Evolutionary conservation across 1,284 basidiomycete genomes (phyloP).

Genomic region (Abortiporus biennis): DNA sequence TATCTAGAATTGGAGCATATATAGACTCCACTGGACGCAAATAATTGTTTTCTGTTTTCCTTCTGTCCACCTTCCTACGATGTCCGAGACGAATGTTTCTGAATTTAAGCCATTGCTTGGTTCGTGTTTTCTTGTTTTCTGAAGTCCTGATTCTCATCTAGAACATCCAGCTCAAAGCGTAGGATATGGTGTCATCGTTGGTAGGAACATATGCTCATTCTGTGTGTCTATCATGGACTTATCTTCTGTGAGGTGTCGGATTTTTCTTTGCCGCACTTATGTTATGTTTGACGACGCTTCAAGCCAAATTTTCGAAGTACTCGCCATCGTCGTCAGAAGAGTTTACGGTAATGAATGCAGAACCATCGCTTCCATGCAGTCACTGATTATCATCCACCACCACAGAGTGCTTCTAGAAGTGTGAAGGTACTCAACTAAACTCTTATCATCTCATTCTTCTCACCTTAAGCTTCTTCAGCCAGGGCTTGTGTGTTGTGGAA

Average conservation of each 20-base stretch:
- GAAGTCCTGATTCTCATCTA: not conserved
- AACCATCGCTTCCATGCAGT: not conserved
- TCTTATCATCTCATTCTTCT: not conserved
- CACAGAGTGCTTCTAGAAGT: slow-evolving; percentile 38
- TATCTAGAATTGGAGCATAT: no score
- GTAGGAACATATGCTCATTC: slow-evolving; percentile 19
- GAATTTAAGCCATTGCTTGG: slow-evolving; percentile 25
- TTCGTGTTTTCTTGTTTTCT: slow-evolving; percentile 11
- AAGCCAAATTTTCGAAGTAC: slow-evolving; percentile 40
- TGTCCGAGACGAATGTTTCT: no score
- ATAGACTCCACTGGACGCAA: no score
- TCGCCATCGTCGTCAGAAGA: slow-evolving; percentile 48
- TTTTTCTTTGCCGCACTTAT: slow-evolving; percentile 47
- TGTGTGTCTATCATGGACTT: not conserved
- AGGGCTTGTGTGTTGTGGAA: slow-evolving; percentile 59
- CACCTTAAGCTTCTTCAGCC: slow-evolving; percentile 34
- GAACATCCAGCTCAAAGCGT: slow-evolving; percentile 34
- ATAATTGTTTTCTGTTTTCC: no score
- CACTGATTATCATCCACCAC: not conserved
- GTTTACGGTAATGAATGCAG: slow-evolving; percentile 34
- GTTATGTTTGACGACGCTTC: slow-evolving; percentile 37
- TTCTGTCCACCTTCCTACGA: no score
- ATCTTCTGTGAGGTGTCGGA: slow-evolving; percentile 32
- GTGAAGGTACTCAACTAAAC: slow-evolving; percentile 33
- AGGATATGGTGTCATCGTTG: slow-evolving; percentile 44